A percentile compares a stretch with the other conserved stretches of the same genome.
Conservation (phyloP, 2,329 filamentous ascomycete species). For the Epichloe gansuensis region DNA sequence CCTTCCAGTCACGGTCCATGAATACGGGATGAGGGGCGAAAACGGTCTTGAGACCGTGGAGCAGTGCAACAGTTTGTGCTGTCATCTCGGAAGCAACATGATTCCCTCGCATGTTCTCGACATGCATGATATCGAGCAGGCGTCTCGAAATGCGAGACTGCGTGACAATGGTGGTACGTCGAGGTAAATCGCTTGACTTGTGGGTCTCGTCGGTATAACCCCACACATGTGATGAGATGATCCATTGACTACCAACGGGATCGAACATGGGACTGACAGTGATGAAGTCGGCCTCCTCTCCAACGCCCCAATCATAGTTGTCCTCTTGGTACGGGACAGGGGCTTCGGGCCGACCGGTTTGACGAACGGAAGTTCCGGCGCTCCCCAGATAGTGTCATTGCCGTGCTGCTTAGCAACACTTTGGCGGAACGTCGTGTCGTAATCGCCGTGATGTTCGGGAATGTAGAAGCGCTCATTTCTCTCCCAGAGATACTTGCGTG, state of each 20-base stretch:
- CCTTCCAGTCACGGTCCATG: slow-evolving; percentile 62
- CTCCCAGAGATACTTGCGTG: slow-evolving; percentile 63
- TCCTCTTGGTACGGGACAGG: slow-evolving; percentile 49
- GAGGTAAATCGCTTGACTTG: slow-evolving; percentile 45
- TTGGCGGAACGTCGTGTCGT: slow-evolving; percentile 53
- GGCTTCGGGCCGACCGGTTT: slow-evolving; percentile 52
- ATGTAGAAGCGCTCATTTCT: slow-evolving; percentile 63
- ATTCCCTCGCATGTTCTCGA: slow-evolving; percentile 60
- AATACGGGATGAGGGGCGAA: slow-evolving; percentile 70
- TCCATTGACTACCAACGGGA: slow-evolving; percentile 59
- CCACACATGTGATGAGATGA: slow-evolving; percentile 55
- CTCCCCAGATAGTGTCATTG: slow-evolving; percentile 53
- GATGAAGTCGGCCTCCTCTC: slow-evolving; percentile 63
- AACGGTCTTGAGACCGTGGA: slow-evolving; percentile 69
- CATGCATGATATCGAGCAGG: slow-evolving; percentile 65
- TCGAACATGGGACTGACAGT: slow-evolving; percentile 73
- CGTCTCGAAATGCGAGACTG: slow-evolving; percentile 61
- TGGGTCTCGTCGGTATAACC: slow-evolving; percentile 46
- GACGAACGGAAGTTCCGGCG: slow-evolving; percentile 45
- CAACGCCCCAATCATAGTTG: slow-evolving; percentile 63
- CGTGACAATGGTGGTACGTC: slow-evolving; percentile 67
- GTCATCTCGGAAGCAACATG: slow-evolving; percentile 76
- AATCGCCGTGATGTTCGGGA: slow-evolving; percentile 54
- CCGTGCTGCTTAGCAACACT: slow-evolving; percentile 44
- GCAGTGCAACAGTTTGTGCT: slow-evolving; percentile 57